Evolutionary conservation across 1,284 basidiomycete genomes (phyloP).

Genomic region (Anthracocystis panici-leucophaei): DNA sequence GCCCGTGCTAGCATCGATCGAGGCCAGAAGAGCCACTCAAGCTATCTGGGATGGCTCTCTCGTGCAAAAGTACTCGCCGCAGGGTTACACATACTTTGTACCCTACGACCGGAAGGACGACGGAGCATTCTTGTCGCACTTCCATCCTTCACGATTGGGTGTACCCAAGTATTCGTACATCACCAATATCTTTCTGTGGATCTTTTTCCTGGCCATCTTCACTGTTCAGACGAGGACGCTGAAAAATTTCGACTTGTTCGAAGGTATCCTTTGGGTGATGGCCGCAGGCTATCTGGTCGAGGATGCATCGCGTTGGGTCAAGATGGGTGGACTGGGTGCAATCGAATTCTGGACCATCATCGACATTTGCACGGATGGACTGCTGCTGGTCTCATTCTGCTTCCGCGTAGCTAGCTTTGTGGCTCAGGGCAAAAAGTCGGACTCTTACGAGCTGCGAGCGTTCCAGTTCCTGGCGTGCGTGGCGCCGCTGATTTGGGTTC

Average conservation of each 20-base stretch:
- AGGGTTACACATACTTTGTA: slow-evolving; percentile 54
- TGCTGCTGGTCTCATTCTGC: slow-evolving; percentile 51
- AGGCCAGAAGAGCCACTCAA: slow-evolving; percentile 46
- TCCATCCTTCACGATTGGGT: slow-evolving; percentile 52
- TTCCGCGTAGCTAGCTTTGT: slow-evolving; percentile 56
- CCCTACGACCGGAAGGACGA: slow-evolving; percentile 49
- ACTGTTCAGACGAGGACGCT: slow-evolving; percentile 53
- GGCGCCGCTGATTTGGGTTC: slow-evolving; percentile 63
- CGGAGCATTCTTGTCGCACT: slow-evolving; percentile 53
- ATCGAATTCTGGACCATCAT: slow-evolving; percentile 61
- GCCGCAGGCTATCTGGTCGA: slow-evolving; percentile 60
- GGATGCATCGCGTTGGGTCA: slow-evolving; percentile 57
- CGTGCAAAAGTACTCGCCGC: slow-evolving; percentile 43
- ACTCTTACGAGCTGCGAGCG: slow-evolving; percentile 51
- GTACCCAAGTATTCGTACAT: slow-evolving; percentile 60
- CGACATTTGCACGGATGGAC: slow-evolving; percentile 54
- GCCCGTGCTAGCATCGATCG: slow-evolving; percentile 48
- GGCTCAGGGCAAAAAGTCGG: slow-evolving; percentile 32
- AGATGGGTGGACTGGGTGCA: slow-evolving; percentile 59
- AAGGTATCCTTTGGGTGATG: slow-evolving; percentile 56
- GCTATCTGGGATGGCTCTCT: slow-evolving; percentile 59
- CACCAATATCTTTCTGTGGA: slow-evolving; percentile 56
- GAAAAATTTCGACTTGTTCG: slow-evolving; percentile 50
- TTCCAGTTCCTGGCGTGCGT: slow-evolving; percentile 62
- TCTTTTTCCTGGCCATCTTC: slow-evolving; percentile 58